Evolutionary conservation across 495 filamentous ascomycete genomes (phyloP).

Genomic region (Penicillium roqueforti): DNA sequence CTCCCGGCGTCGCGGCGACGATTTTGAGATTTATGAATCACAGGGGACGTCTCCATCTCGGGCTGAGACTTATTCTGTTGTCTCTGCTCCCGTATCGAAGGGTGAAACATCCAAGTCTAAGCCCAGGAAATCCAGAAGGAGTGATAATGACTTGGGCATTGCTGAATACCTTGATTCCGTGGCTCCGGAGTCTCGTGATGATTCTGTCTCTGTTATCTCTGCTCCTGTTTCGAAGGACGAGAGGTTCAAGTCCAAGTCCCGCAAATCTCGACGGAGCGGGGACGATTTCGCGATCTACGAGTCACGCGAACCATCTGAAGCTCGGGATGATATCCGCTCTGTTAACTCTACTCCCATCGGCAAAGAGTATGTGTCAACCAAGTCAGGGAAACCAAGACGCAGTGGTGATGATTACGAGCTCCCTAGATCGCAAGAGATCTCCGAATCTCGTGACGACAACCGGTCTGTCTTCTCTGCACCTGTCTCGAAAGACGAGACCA

Average conservation of each 20-base stretch:
- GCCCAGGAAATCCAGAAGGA: background rate
- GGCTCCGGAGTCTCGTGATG: background rate
- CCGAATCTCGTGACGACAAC: background rate
- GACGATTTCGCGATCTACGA: constrained; percentile 2
- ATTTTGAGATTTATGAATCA: constrained; percentile 5
- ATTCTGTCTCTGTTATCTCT: constrained; percentile 6
- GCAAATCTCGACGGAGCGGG: constrained; percentile 2
- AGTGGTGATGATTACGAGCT: background rate
- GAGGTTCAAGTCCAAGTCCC: constrained; percentile 3
- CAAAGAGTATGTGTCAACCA: background rate
- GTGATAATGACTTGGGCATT: background rate
- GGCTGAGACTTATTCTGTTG: constrained; percentile 21
- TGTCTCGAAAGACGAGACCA: background rate
- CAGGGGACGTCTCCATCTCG: constrained; percentile 7
- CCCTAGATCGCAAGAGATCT: background rate
- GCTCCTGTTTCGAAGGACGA: constrained; percentile 6
- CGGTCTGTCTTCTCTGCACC: background rate
- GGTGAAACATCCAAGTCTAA: constrained; percentile 2
- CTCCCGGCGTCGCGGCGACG: constrained; percentile 1
- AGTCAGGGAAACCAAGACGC: background rate
- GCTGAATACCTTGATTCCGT: background rate
- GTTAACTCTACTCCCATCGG: background rate
- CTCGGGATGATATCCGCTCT: background rate
- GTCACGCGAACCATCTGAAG: background rate
- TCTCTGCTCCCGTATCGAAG: constrained; percentile 18